A percentile compares a stretch with the other conserved stretches of the same genome.
Conservation (phyloP, 1,139 yeast species). For the Martiniozyma asiatica region DNA sequence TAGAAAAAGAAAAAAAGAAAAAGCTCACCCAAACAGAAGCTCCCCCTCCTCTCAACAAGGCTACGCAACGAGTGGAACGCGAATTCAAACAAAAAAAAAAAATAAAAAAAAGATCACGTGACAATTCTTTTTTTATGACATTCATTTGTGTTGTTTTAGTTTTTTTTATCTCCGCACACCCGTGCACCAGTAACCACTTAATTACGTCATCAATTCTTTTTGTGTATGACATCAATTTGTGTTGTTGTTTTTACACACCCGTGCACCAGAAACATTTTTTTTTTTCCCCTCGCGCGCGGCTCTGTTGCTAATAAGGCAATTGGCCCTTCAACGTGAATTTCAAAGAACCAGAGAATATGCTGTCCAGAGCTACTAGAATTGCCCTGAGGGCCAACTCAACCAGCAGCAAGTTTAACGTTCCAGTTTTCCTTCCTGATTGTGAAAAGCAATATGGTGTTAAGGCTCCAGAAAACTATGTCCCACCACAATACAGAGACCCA, state of each 20-base stretch:
- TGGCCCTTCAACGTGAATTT: background rate
- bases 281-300: no score
- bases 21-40: no score
- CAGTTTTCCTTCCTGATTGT: slow-evolving; percentile 20
- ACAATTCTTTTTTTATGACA: no score
- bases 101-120: no score
- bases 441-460: slow-evolving; percentile 26
- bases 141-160: no score
- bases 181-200: background rate
- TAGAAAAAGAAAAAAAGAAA: no score
- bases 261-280: slow-evolving; percentile 2
- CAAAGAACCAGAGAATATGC: slow-evolving; percentile 4
- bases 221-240: no score
- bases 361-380: slow-evolving; percentile 7
- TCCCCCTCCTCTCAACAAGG: no score
- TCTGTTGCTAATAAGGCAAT: no score
- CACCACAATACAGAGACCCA: slow-evolving; percentile 50
- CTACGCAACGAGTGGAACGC: no score
- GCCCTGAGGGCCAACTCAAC: slow-evolving; percentile 10
- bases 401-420: slow-evolving; percentile 15
- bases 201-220: no score
- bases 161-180: slow-evolving; percentile 1
- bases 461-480: slow-evolving; percentile 40
- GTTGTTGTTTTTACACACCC: background rate
- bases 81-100: no score